Conservation (phyloP, 768 basidiomycete genomes). For the Lyophyllum semitale region DNA sequence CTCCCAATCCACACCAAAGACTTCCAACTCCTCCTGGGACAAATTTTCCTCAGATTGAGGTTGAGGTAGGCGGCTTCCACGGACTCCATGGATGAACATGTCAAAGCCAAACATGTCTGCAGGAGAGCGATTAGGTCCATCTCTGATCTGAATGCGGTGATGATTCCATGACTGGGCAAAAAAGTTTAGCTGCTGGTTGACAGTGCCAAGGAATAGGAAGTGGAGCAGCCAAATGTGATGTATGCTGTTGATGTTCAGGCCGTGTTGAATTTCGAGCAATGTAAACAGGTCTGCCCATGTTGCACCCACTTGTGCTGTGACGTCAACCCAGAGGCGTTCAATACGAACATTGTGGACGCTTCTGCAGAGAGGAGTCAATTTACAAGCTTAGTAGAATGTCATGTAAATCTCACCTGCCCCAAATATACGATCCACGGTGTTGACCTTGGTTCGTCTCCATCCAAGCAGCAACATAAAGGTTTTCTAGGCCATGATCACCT, state of each 20-base stretch:
- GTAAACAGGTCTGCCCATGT: conserved; percentile 34
- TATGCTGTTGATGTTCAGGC: conserved; percentile 26
- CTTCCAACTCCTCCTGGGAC: neutral
- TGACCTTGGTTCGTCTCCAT: conserved; percentile 25
- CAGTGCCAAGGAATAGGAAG: conserved; percentile 34
- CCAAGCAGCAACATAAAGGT: conserved; percentile 35
- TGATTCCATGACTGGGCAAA: conserved; percentile 5
- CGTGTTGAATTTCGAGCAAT: conserved; percentile 28
- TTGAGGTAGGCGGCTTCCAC: neutral
- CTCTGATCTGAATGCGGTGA: conserved; percentile 2
- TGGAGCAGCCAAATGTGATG: no score
- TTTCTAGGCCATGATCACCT: conserved; percentile 43
- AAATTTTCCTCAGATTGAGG: neutral
- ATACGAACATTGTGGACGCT: no score
- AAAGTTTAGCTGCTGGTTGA: conserved; percentile 18
- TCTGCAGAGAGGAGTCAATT: no score
- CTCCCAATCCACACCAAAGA: neutral
- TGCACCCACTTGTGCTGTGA: no score
- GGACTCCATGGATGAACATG: conserved; percentile 3
- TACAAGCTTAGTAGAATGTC: no score
- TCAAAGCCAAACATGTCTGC: no score
- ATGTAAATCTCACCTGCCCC: conserved; percentile 29
- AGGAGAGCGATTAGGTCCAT: conserved; percentile 4
- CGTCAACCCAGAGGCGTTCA: no score
- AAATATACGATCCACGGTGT: conserved; percentile 33